phyloP scores from a whole-genome alignment of 2,329 filamentous ascomycete genomes.

The Amylocarpus encephaloides region DNA sequence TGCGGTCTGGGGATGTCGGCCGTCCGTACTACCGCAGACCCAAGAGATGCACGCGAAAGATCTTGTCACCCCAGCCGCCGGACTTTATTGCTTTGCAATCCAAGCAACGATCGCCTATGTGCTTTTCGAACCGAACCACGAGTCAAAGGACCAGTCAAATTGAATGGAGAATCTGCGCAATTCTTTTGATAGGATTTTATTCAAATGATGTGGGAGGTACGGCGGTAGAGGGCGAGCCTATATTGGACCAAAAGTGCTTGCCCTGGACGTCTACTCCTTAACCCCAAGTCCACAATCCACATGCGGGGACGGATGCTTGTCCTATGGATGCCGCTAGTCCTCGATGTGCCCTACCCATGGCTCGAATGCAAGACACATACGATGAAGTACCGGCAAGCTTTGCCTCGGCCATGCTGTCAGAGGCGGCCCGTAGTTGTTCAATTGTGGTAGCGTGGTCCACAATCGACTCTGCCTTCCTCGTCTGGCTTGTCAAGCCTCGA shows the following conservation, averaged over 20 bases:
- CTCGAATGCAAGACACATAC: constrained; percentile 16
- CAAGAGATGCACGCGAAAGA: constrained; percentile 28
- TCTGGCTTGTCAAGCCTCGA: too few species aligned
- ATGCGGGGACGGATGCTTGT: constrained; percentile 13
- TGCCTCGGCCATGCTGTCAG: not conserved
- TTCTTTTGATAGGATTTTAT: constrained; percentile 4
- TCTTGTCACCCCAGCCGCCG: constrained; percentile 30
- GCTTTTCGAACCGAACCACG: constrained; percentile 7
- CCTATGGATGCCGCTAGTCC: constrained; percentile 23
- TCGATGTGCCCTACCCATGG: constrained; percentile 21
- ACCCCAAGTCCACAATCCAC: constrained; percentile 8
- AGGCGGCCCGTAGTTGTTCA: not conserved
- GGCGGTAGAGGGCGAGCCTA: constrained; percentile 23
- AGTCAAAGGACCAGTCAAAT: constrained; percentile 17
- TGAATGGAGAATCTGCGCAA: constrained; percentile 2
- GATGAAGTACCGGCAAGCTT: not conserved
- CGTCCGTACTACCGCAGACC: constrained; percentile 16
- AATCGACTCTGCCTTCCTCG: not conserved
- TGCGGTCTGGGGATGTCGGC: constrained; percentile 22
- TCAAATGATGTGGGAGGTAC: constrained; percentile 9
- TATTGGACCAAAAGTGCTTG: constrained; percentile 16
- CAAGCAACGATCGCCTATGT: constrained; percentile 11
- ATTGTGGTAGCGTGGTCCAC: too few species aligned
- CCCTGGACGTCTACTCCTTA: too few species aligned
- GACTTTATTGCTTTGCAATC: constrained; percentile 24